Evolutionary conservation across 306 rosid genomes (phyloP).

Genomic region (Cicer arietinum): DNA sequence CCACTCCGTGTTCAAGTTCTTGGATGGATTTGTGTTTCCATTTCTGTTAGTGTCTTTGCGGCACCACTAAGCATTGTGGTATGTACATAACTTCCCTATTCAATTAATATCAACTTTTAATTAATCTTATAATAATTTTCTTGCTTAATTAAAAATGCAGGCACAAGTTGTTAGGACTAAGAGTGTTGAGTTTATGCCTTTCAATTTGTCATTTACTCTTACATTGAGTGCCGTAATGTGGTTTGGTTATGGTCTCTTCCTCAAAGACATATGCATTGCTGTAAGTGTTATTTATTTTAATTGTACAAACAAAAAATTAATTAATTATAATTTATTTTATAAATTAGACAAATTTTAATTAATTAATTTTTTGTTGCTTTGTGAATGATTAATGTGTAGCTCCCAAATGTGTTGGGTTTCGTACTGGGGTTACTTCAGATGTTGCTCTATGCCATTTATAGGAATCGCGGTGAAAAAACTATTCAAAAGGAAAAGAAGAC

Average conservation of each 20-base stretch:
- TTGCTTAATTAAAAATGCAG: slow-evolving; percentile 22
- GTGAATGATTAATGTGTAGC: slow-evolving; percentile 44
- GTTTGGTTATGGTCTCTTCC: slow-evolving; percentile 80
- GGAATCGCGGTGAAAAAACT: slow-evolving; percentile 46
- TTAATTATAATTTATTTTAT: neutral
- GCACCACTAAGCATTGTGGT: slow-evolving; percentile 90
- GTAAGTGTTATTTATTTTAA: slow-evolving; percentile 45
- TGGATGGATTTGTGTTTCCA: slow-evolving; percentile 81
- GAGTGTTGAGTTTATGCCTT: slow-evolving; percentile 89
- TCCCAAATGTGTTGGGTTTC: slow-evolving; percentile 82
- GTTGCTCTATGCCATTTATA: slow-evolving; percentile 69
- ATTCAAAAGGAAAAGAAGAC: slow-evolving; percentile 35
- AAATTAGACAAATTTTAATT: neutral
- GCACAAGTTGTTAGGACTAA: slow-evolving; percentile 76
- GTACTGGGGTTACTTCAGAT: slow-evolving; percentile 73
- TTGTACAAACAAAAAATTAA: neutral
- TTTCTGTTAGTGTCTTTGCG: slow-evolving; percentile 74
- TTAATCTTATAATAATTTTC: neutral
- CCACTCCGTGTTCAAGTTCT: slow-evolving; percentile 57
- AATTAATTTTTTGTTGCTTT: neutral
- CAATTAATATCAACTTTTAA: neutral
- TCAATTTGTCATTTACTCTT: slow-evolving; percentile 71
- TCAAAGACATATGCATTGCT: slow-evolving; percentile 78
- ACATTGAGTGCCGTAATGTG: slow-evolving; percentile 85
- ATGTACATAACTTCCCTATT: slow-evolving; percentile 1